Evolutionary conservation across 495 filamentous ascomycete species (phyloP).

Genomic region (Penicillium paradoxum): DNA sequence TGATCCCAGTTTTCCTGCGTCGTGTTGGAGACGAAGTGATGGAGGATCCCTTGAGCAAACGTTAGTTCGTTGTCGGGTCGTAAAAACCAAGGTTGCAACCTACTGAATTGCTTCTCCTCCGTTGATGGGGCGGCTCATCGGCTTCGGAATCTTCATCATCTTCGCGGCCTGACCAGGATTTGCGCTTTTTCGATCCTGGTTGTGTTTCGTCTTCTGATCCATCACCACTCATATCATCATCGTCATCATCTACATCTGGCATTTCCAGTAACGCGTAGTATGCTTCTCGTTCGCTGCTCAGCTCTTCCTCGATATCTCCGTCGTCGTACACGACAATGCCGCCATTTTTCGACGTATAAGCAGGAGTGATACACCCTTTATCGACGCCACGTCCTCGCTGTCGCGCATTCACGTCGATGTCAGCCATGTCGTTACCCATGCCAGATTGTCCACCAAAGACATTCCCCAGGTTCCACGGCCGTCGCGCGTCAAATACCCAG

Average conservation of each 20-base stretch:
- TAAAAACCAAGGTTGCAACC: constrained; percentile 8
- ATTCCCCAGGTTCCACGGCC: constrained; percentile 94
- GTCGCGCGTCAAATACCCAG: constrained; percentile 86
- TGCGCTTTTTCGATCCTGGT: constrained; percentile 61
- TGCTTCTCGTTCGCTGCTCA: constrained; percentile 67
- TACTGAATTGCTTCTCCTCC: constrained; percentile 84
- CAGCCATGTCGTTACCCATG: constrained; percentile 40
- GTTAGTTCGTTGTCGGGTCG: constrained; percentile 18
- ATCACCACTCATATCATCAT: constrained; percentile 43
- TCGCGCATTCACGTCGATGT: constrained; percentile 47
- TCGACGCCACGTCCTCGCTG: constrained; percentile 48
- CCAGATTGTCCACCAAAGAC: constrained; percentile 71
- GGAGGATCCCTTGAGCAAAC: constrained; percentile 51
- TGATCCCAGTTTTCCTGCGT: constrained; percentile 29
- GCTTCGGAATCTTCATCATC: constrained; percentile 65
- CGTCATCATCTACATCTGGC: constrained; percentile 80
- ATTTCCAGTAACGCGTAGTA: constrained; percentile 79
- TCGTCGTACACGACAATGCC: constrained; percentile 93
- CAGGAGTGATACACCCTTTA: constrained; percentile 62
- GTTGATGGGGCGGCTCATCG: constrained; percentile 65
- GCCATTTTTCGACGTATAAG: constrained; percentile 70
- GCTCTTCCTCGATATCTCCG: constrained; percentile 90
- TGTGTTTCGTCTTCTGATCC: constrained; percentile 37
- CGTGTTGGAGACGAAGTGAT: constrained; percentile 47
- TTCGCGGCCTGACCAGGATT: constrained; percentile 73